Conservation (phyloP, 2,329 filamentous ascomycete genomes). For the Aspergillus latus region DNA sequence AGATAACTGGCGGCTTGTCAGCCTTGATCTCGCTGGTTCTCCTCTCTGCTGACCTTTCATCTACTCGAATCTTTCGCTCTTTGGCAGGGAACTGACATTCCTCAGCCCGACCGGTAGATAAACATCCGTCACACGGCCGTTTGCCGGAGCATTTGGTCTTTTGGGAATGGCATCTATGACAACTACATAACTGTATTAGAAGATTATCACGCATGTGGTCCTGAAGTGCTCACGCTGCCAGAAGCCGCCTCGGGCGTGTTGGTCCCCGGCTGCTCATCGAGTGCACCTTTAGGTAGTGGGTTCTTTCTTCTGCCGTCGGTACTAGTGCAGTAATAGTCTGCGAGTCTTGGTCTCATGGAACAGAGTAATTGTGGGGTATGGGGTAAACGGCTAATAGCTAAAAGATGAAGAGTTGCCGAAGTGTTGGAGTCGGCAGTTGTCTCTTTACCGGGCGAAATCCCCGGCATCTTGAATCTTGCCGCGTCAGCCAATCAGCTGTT, state of each 20-base stretch:
- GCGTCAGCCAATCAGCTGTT: background rate
- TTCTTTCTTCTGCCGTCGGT: background rate
- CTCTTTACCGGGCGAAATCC: background rate
- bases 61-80: conserved; percentile 4
- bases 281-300: background rate
- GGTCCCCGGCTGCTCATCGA: conserved; percentile 2
- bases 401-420: background rate
- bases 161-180: conserved; percentile 8
- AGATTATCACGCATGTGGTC: background rate
- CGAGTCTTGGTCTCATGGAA: background rate
- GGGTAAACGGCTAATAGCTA: conserved; percentile 1
- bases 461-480: background rate
- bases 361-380: conserved; percentile 9
- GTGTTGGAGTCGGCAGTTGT: background rate
- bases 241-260: conserved; percentile 10
- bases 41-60: conserved; percentile 1
- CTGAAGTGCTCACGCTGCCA: conserved; percentile 11
- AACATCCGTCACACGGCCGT: conserved; percentile 4
- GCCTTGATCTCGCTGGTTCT: background rate
- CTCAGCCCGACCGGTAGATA: background rate
- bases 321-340: background rate
- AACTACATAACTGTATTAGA: conserved; percentile 4
- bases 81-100: conserved; percentile 10
- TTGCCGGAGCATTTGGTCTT: conserved; percentile 11
- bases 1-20: conserved; percentile 5